phyloP scores from a whole-genome alignment of 768 basidiomycete species.

The Collybia sordida region DNA sequence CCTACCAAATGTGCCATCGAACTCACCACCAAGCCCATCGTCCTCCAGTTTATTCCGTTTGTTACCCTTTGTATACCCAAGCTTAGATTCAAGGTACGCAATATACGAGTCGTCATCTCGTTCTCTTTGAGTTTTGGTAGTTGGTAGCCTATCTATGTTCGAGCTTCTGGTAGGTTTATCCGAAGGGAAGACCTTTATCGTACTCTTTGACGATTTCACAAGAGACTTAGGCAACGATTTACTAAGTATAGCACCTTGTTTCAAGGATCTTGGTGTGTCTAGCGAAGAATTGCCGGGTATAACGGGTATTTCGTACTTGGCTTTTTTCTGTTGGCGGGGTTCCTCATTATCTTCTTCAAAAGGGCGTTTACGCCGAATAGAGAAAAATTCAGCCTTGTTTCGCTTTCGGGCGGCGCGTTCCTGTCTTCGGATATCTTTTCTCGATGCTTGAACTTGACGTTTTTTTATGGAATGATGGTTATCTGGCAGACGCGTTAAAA shows the following conservation, averaged over 20 bases:
- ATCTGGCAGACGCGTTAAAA: background rate
- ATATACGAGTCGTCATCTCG: conserved; percentile 85
- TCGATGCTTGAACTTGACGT: conserved; percentile 28
- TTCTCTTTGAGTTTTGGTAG: conserved; percentile 40
- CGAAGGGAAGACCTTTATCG: conserved; percentile 29
- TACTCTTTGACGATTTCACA: conserved; percentile 7
- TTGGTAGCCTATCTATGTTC: conserved; percentile 7
- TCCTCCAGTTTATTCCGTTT: conserved; percentile 51
- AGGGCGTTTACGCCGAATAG: conserved; percentile 33
- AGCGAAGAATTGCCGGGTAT: no score
- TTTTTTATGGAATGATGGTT: conserved; percentile 19
- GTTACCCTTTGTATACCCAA: conserved; percentile 53
- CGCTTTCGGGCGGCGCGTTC: conserved; percentile 59
- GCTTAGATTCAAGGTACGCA: conserved; percentile 74
- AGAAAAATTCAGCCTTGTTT: conserved; percentile 62
- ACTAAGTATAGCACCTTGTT: no score
- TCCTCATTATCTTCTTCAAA: conserved; percentile 45
- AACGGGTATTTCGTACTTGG: conserved; percentile 19
- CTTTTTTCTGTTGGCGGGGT: conserved; percentile 51
- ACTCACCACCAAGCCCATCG: conserved; percentile 84
- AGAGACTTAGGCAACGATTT: no score
- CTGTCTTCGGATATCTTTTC: conserved; percentile 68
- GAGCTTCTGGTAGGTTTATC: conserved; percentile 26
- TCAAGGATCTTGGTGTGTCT: no score
- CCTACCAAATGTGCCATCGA: background rate